These are phyloP conservation scores for Candida bentonensis DNA, from an alignment of 805 yeast species.

Conservation along the genomic window DNA sequence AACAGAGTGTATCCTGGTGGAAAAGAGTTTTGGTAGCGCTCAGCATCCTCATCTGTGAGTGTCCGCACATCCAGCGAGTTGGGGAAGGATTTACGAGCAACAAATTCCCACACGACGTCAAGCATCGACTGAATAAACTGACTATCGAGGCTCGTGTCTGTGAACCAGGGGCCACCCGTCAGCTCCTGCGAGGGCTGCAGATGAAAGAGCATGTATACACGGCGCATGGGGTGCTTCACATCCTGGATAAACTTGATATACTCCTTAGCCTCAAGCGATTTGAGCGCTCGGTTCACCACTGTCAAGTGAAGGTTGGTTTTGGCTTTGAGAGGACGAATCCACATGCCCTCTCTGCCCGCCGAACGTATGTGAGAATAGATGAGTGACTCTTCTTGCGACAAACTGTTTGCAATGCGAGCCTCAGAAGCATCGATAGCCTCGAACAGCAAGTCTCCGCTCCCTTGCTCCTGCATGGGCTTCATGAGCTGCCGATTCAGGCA, in stretches of 20 bases:
- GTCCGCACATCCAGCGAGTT: slow-evolving; percentile 35
- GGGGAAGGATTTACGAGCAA: slow-evolving; percentile 66
- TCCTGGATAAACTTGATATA: slow-evolving; percentile 81
- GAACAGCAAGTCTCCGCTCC: slow-evolving; percentile 46
- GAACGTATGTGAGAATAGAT: slow-evolving; percentile 86
- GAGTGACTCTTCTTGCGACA: slow-evolving; percentile 81
- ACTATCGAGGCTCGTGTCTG: slow-evolving; percentile 86
- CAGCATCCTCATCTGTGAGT: slow-evolving; percentile 9
- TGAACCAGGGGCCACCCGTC: slow-evolving; percentile 99
- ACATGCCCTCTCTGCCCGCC: slow-evolving; percentile 86
- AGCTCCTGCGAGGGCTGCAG: slow-evolving; percentile 90
- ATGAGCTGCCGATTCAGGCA: slow-evolving; percentile 43
- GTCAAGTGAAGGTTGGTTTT: slow-evolving; percentile 84
- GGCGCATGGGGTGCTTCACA: slow-evolving; percentile 83
- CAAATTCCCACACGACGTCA: slow-evolving; percentile 78
- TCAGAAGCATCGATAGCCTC: slow-evolving; percentile 61
- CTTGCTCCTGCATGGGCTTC: slow-evolving; percentile 54
- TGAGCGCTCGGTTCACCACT: slow-evolving; percentile 72
- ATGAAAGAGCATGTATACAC: slow-evolving; percentile 88
- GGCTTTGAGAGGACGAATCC: slow-evolving; percentile 86
- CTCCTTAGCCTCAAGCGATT: slow-evolving; percentile 63
- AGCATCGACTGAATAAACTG: slow-evolving; percentile 80
- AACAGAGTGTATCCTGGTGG: slow-evolving; percentile 47
- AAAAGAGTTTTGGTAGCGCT: slow-evolving; percentile 32
- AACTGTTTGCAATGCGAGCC: slow-evolving; percentile 59